Evolutionary conservation across 2,329 filamentous ascomycete species (phyloP).

Genomic region (Orbilia oligospora): DNA sequence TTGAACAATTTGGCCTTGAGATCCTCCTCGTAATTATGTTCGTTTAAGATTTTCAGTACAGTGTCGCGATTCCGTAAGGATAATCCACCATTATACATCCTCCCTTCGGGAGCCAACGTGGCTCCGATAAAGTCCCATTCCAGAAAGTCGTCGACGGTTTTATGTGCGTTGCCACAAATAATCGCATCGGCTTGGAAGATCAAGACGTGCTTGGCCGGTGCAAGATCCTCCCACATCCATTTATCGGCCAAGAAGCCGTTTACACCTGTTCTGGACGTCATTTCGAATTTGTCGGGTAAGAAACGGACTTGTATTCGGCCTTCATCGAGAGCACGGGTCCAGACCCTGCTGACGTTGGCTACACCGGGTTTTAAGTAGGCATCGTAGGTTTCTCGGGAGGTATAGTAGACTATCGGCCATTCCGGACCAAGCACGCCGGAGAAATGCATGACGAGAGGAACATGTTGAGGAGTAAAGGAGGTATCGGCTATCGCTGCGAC

Average conservation of each 20-base stretch:
- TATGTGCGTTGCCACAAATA: slow-evolving; percentile 65
- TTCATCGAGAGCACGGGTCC: slow-evolving; percentile 66
- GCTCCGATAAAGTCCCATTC: slow-evolving; percentile 67
- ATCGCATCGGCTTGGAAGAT: slow-evolving; percentile 68
- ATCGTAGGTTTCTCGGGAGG: slow-evolving; percentile 65
- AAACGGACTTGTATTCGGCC: slow-evolving; percentile 67
- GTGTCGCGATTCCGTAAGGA: slow-evolving; percentile 66
- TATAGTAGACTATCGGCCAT: slow-evolving; percentile 70
- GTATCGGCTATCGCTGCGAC: slow-evolving; percentile 67
- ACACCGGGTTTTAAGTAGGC: slow-evolving; percentile 62
- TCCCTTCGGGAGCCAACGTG: slow-evolving; percentile 63
- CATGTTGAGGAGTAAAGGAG: slow-evolving; percentile 65
- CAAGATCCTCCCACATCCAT: slow-evolving; percentile 67
- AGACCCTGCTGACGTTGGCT: slow-evolving; percentile 64
- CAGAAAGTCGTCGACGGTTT: slow-evolving; percentile 66
- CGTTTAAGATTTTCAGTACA: slow-evolving; percentile 63
- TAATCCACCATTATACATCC: slow-evolving; percentile 67
- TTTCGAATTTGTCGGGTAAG: slow-evolving; percentile 66
- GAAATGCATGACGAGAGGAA: slow-evolving; percentile 68
- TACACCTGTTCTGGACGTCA: slow-evolving; percentile 66
- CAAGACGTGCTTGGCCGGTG: slow-evolving; percentile 66
- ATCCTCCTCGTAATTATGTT: slow-evolving; percentile 57
- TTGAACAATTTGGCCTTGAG: slow-evolving; percentile 57
- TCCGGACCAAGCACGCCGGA: slow-evolving; percentile 67
- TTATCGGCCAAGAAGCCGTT: slow-evolving; percentile 66